Conservation (phyloP, 768 basidiomycete species). For the Wakefieldia striispora region DNA sequence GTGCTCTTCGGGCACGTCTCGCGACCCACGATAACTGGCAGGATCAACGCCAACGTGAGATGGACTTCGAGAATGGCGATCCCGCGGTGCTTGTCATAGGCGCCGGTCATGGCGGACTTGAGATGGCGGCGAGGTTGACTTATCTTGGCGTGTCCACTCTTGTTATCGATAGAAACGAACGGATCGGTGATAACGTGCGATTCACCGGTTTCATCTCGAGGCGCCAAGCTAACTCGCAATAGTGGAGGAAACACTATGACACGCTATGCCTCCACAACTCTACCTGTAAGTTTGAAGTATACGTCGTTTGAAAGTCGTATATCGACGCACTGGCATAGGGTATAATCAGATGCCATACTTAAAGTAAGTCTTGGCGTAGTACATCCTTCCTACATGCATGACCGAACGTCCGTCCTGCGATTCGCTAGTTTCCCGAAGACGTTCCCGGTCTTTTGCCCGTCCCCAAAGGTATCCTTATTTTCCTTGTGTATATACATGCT, state of each 20-base stretch:
- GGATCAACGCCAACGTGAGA: constrained; percentile 38
- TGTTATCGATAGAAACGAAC: constrained; percentile 48
- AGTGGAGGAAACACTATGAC: constrained; percentile 58
- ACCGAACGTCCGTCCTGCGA: neutral
- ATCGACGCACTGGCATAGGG: constrained; percentile 30
- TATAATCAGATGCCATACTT: constrained; percentile 55
- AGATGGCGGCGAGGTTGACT: constrained; percentile 59
- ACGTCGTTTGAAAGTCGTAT: neutral
- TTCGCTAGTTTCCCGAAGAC: constrained; percentile 46
- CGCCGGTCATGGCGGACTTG: constrained; percentile 65
- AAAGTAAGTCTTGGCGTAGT: constrained; percentile 35
- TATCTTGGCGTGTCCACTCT: constrained; percentile 51
- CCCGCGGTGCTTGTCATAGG: constrained; percentile 64
- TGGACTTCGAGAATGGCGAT: constrained; percentile 42
- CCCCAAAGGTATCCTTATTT: constrained; percentile 41
- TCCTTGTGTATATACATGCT: neutral
- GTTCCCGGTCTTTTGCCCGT: constrained; percentile 51
- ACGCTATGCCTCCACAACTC: constrained; percentile 54
- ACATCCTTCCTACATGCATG: too few relatives aligned
- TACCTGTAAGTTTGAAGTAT: constrained; percentile 38
- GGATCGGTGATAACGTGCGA: constrained; percentile 46
- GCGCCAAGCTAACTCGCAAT: constrained; percentile 1
- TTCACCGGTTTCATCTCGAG: neutral
- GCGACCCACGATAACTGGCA: constrained; percentile 53
- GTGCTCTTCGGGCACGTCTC: constrained; percentile 38